Base-by-base conservation (phyloP, 805 yeast species). In the Debaryomyces castellii region DNA sequence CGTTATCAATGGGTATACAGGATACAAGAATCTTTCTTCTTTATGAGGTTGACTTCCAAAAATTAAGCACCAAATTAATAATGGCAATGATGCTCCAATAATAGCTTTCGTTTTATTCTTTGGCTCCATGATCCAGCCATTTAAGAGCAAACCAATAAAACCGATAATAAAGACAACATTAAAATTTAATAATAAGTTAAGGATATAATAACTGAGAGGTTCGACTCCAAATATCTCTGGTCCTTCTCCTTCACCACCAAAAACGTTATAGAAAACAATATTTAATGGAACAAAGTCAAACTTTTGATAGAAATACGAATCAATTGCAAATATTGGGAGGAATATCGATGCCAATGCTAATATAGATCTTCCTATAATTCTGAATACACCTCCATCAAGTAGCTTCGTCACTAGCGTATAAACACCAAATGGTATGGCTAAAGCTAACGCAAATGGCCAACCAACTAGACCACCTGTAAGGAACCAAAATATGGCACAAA, bases 181-280 rank as follows among this genome's bases (percentile, higher is more conserved):
- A 74, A 89, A 90, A 63, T 91, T 92, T 47, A 92, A 68, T 3
- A 82, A 47, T 40, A 92, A 66, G 57, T 91, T 90, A 47, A 76
- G 58, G 9, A 81, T 50, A 58, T 92, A 92, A 62, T 87, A 92
- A 28, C 69, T 60, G 66, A 85, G 72, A 11, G 94, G 89, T 62
- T 91, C 97, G 5, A 79, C 79, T 22, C 97, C 97, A 66, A 90
- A 92, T 20, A 92, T 89, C 48, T 87, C 84, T 1, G 97, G 97
- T 0, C 97, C 97, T 21, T 88, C 74, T 5, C 77, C 77, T 35
- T 80, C 87, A 46, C 74, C 71, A 0, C 95, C 82, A 58, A 46
- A 66, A 1, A 91, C 96, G 57, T 92, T 91, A 66, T 92, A 92
- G 18, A 81, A 63, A 4, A 90, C 84, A 50, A 90, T 90, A 59